Base-by-base conservation (phyloP, 805 yeast genomes). In the Starmerella riodocensis region DNA sequence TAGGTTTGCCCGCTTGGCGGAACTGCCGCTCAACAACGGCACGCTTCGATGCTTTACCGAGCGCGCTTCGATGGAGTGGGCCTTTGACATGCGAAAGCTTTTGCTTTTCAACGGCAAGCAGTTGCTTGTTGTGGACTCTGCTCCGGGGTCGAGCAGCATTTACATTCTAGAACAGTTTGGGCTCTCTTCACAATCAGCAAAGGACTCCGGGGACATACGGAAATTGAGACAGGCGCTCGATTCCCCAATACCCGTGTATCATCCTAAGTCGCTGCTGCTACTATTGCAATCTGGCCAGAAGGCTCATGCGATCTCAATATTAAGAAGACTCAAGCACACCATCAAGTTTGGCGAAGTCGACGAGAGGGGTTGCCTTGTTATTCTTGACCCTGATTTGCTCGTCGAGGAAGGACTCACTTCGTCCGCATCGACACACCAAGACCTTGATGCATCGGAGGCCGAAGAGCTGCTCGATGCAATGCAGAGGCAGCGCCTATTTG, bases 211-310 rank as follows among this genome's bases (percentile, higher is more conserved):
- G 4, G 12, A 22, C 13, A 29, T 29, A n/a, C 4, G n/a, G 20
- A 20, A 24, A 11, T 6, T 18, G 12, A 18, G 26, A 14, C 5
- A n/a, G 14, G 22, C 12, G 4, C 20, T 37, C 14, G 17, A 26
- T 28, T 4, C 29, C 8, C 24, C 93, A 0, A 57, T 88, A 13
- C 95, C 96, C 0, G 61, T 84, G 1, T 86, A 82, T 50, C 96
- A 88, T 53, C 97, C 97, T 0, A 94, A 85, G 56, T 69, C 83
- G 38, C 58, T 86, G 34, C 76, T 84, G 32, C 94, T 86, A 56
- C 63, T 76, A 4, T 56, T 86, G 16, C 75, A 78, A 50, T 69
- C 73, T 48, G 77, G 76, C 21, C 74, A 77, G 45, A 47, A 70
- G 12, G 58, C 61, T 7, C 53, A 73, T 2, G 86, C 74, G 2